Percentiles rank a stretch among this genome's conserved stretches.
Conservation (phyloP, 176 grass and related monocot genomes). For the Rhynchospora pubera region DNA sequence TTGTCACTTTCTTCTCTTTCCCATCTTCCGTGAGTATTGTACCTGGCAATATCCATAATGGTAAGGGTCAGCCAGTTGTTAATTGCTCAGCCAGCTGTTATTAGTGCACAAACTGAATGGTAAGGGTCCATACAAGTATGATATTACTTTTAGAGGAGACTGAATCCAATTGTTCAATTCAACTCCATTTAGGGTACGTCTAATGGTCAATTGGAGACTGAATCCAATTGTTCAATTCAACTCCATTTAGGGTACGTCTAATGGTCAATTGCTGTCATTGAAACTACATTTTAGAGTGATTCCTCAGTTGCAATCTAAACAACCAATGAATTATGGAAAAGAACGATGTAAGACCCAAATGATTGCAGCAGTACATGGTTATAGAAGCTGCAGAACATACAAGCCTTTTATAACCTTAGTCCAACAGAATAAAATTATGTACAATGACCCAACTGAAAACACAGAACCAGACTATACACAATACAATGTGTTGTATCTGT, state of each 20-base stretch:
- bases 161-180: background rate
- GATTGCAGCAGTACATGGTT: background rate
- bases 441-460: background rate
- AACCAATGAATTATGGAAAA: background rate
- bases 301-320: background rate
- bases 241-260: background rate
- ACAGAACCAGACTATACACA: background rate
- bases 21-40: constrained; percentile 38
- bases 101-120: background rate
- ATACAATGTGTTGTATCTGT: no score
- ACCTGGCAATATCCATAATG: background rate
- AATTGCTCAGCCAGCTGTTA: background rate
- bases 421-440: background rate
- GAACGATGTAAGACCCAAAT: background rate
- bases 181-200: background rate
- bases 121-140: background rate
- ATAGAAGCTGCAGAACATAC: background rate
- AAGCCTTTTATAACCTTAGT: background rate
- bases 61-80: background rate
- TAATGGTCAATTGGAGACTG: background rate
- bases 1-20: constrained; percentile 44
- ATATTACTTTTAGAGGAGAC: background rate
- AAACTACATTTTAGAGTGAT: background rate
- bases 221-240: background rate
- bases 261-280: background rate